Conservation (phyloP, 306 rosid genomes). For the Cercis canadensis region DNA sequence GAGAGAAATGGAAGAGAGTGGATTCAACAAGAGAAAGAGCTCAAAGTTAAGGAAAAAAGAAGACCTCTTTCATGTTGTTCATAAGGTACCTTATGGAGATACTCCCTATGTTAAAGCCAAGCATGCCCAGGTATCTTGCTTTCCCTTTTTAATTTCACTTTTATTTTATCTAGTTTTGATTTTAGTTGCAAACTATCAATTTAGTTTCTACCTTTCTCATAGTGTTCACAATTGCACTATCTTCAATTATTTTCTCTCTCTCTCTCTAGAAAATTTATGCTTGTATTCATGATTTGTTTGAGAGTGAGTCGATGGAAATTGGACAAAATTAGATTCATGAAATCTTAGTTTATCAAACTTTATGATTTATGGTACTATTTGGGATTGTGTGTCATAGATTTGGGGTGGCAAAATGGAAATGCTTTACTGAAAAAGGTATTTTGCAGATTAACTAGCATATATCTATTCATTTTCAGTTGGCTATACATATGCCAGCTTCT, state of each 20-base stretch:
- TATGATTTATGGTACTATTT: not conserved
- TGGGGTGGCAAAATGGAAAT: too few species aligned
- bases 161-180: not conserved
- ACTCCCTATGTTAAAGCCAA: constrained; percentile 92
- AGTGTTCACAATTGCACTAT: constrained; percentile 38
- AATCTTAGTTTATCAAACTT: not conserved
- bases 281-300: too few species aligned
- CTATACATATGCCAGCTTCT: not conserved
- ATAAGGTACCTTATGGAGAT: constrained; percentile 86
- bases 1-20: constrained; percentile 48
- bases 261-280: too few species aligned
- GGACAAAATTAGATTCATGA: not conserved
- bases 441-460: too few species aligned
- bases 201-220: too few species aligned
- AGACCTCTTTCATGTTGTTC: constrained; percentile 68
- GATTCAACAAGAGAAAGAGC: constrained; percentile 17
- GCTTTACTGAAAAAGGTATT: too few species aligned
- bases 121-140: constrained; percentile 73
- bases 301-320: not conserved
- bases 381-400: not conserved
- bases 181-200: constrained; percentile 46
- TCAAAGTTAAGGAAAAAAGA: constrained; percentile 33
- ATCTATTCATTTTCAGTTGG: too few species aligned
- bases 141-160: not conserved
- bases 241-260: not conserved